phyloP scores from a whole-genome alignment of 2,329 filamentous ascomycete genomes.

The Apiospora aurea region DNA sequence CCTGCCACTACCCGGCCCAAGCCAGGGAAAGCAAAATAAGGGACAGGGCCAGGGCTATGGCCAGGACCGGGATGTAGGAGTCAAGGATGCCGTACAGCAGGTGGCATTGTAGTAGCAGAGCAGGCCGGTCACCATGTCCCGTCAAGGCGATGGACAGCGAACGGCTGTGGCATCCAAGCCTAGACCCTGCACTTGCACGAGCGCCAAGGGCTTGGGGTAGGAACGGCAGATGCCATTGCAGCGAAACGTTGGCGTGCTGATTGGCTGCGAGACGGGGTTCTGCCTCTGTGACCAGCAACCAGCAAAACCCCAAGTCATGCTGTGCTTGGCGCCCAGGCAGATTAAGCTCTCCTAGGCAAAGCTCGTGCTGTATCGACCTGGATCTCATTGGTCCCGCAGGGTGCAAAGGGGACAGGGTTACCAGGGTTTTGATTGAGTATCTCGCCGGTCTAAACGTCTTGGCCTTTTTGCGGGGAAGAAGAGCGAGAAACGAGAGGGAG shows the following conservation, averaged over 20 bases:
- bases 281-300: constrained; percentile 16
- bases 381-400: background rate
- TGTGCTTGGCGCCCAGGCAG: constrained; percentile 18
- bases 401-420: background rate
- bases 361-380: constrained; percentile 3
- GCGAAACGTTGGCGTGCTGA: background rate
- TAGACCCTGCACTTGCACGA: constrained; percentile 16
- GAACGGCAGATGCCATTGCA: constrained; percentile 13
- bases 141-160: constrained; percentile 2
- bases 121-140: background rate
- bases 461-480: constrained; percentile 14
- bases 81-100: background rate
- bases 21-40: background rate
- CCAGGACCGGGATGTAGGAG: background rate
- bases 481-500: background rate
- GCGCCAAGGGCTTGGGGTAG: constrained; percentile 11
- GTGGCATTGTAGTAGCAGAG: background rate
- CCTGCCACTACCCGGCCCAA: background rate
- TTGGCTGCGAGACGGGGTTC: background rate
- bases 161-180: background rate
- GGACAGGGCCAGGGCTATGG: background rate
- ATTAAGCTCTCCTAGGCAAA: constrained; percentile 23
- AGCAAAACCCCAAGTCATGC: background rate
- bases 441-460: background rate
- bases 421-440: background rate